Evolutionary conservation across 495 filamentous ascomycete genomes (phyloP).

Genomic region (Hapsidospora chrysogenum): DNA sequence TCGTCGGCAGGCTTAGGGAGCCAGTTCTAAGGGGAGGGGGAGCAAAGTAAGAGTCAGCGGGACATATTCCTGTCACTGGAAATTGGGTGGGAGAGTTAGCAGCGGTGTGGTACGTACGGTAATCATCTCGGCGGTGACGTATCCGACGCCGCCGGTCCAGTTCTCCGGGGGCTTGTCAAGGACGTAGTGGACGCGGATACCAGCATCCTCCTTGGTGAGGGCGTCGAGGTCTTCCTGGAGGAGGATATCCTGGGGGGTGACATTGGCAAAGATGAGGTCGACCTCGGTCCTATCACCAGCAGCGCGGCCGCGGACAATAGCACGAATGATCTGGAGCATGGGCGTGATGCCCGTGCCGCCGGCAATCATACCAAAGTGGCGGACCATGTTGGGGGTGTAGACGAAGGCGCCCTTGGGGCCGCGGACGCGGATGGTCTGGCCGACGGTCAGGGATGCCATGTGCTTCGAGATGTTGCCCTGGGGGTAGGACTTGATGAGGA

Average conservation of each 20-base stretch:
- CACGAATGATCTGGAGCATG: slow-evolving; percentile 89
- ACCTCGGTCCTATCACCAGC: slow-evolving; percentile 74
- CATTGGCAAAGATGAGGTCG: slow-evolving; percentile 91
- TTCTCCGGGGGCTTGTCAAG: slow-evolving; percentile 86
- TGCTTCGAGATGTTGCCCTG: slow-evolving; percentile 91
- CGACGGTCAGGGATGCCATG: slow-evolving; percentile 64
- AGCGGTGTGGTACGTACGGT: slow-evolving; percentile 39
- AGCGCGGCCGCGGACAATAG: slow-evolving; percentile 68
- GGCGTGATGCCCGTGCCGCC: slow-evolving; percentile 96
- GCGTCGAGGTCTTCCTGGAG: slow-evolving; percentile 79
- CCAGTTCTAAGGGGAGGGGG: slow-evolving; percentile 30
- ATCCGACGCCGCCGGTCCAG: slow-evolving; percentile 84
- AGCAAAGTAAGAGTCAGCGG: no score
- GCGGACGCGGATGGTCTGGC: slow-evolving; percentile 72
- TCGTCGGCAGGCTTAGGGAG: slow-evolving; percentile 71
- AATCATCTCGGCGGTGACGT: slow-evolving; percentile 91
- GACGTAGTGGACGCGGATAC: slow-evolving; percentile 81
- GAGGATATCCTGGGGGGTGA: slow-evolving; percentile 81
- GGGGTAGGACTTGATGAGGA: slow-evolving; percentile 94
- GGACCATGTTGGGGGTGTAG: slow-evolving; percentile 87
- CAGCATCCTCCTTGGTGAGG: slow-evolving; percentile 55
- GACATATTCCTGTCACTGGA: no score
- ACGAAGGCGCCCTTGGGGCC: slow-evolving; percentile 96
- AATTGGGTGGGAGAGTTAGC: background rate
- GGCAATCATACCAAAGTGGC: slow-evolving; percentile 92